These are phyloP conservation scores for Paradendryphiella salina DNA, from an alignment of 2,329 filamentous ascomycete species.

Conservation along the genomic window DNA sequence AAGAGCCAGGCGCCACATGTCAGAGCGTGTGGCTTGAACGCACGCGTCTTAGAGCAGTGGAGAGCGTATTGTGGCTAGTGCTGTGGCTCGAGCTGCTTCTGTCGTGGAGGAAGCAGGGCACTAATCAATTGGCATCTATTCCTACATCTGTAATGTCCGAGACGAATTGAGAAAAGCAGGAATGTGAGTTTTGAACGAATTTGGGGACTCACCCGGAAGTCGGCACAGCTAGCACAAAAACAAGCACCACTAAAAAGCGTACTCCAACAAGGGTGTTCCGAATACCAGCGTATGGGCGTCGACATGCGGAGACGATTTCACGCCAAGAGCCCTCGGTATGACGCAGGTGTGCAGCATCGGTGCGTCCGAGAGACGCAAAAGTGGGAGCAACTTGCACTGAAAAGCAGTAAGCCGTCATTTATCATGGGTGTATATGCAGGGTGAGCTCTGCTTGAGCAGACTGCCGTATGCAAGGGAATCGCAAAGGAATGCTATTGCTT, in stretches of 20 bases:
- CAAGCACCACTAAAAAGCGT: conserved; percentile 5
- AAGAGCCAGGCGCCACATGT: conserved; percentile 7
- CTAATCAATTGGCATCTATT: background rate
- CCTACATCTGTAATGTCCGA: background rate
- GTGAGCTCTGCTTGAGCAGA: conserved; percentile 6
- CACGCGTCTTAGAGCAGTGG: background rate
- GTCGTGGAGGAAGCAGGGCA: background rate
- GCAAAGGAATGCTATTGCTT: conserved; percentile 2
- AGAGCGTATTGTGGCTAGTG: conserved; percentile 8
- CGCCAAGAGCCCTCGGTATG: conserved; percentile 17
- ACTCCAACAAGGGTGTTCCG: conserved; percentile 1
- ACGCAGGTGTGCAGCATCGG: conserved; percentile 11
- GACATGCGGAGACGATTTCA: conserved; percentile 1
- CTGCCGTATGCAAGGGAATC: background rate
- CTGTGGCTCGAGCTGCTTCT: background rate
- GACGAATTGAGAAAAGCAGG: background rate
- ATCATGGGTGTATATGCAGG: background rate
- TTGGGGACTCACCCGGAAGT: conserved; percentile 13
- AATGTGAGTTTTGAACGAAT: background rate
- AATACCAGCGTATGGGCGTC: conserved; percentile 6
- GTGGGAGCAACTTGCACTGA: background rate
- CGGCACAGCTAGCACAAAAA: conserved; percentile 6
- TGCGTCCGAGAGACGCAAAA: conserved; percentile 1
- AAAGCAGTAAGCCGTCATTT: background rate
- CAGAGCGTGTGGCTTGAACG: background rate